phyloP scores from a whole-genome alignment of 2,329 filamentous ascomycete genomes.

The Teratosphaeriaceae sp. region DNA sequence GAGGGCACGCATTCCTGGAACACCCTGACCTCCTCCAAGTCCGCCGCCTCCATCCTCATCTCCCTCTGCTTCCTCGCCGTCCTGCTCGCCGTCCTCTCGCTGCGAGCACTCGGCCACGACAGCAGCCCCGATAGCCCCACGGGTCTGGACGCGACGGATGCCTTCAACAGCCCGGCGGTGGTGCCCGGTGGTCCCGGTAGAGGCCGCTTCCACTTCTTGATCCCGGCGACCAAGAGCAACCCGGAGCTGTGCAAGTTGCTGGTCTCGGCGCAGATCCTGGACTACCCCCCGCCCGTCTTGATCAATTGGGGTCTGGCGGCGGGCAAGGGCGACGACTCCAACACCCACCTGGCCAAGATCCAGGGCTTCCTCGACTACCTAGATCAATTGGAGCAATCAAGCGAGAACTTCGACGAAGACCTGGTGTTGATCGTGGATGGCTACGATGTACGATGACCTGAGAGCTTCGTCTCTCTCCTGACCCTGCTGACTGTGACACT shows the following conservation, averaged over 20 bases:
- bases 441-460: slow-evolving; percentile 47
- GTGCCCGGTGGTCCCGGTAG: too few relatives aligned
- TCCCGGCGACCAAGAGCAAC: slow-evolving; percentile 44
- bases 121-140: not conserved
- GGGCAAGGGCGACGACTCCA: slow-evolving; percentile 29
- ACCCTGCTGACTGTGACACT: slow-evolving; percentile 25
- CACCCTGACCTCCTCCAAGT: not conserved
- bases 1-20: not conserved
- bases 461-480: not conserved
- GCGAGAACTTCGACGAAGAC: slow-evolving; percentile 45
- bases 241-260: slow-evolving; percentile 51
- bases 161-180: too few relatives aligned
- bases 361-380: slow-evolving; percentile 44
- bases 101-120: not conserved
- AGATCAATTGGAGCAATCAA: slow-evolving; percentile 23
- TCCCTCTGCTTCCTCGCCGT: not conserved
- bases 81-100: not conserved
- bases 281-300: slow-evolving; percentile 52
- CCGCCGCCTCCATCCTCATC: not conserved
- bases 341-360: slow-evolving; percentile 41
- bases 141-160: not conserved
- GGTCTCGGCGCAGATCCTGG: slow-evolving; percentile 51
- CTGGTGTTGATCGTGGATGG: slow-evolving; percentile 58
- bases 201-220: slow-evolving; percentile 47
- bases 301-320: slow-evolving; percentile 38